Evolutionary conservation across 2,329 filamentous ascomycete genomes (phyloP).

Genomic region (Teratosphaeria gauchensis): DNA sequence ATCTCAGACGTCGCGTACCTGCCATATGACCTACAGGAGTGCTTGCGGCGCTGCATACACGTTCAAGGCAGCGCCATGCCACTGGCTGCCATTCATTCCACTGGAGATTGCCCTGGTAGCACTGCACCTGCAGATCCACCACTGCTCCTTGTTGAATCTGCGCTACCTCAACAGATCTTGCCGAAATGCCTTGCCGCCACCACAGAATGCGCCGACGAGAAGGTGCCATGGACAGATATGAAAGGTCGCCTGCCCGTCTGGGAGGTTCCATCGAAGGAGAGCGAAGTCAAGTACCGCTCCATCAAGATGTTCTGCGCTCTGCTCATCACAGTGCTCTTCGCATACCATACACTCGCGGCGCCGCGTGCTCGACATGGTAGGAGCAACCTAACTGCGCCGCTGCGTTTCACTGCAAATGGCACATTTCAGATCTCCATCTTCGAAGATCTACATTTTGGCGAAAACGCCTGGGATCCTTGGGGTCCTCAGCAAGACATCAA

Average conservation of each 20-base stretch:
- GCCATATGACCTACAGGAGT: not conserved
- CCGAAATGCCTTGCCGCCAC: not conserved
- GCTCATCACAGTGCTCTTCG: not conserved
- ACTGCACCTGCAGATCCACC: not conserved
- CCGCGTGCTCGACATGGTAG: not conserved
- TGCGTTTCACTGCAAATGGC: slow-evolving; percentile 24
- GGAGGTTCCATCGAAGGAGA: not conserved
- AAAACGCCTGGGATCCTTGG: slow-evolving; percentile 28
- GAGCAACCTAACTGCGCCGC: slow-evolving; percentile 1
- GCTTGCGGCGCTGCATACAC: not conserved
- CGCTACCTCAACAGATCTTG: not conserved
- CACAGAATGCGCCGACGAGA: not conserved
- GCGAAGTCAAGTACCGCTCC: not conserved
- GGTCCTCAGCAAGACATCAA: slow-evolving; percentile 47
- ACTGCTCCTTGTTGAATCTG: not conserved
- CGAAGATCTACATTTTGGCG: slow-evolving; percentile 62
- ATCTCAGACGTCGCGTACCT: too few relatives aligned
- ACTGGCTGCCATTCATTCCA: not conserved
- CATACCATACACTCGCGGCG: not conserved
- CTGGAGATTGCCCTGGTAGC: not conserved
- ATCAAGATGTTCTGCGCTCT: slow-evolving; percentile 4
- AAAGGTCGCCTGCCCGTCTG: not conserved
- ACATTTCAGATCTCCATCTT: slow-evolving; percentile 50
- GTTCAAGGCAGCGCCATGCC: not conserved
- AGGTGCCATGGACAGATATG: not conserved